These are phyloP conservation scores for Lachancea nothofagi DNA, from an alignment of 805 yeast species.

Conservation along the genomic window DNA sequence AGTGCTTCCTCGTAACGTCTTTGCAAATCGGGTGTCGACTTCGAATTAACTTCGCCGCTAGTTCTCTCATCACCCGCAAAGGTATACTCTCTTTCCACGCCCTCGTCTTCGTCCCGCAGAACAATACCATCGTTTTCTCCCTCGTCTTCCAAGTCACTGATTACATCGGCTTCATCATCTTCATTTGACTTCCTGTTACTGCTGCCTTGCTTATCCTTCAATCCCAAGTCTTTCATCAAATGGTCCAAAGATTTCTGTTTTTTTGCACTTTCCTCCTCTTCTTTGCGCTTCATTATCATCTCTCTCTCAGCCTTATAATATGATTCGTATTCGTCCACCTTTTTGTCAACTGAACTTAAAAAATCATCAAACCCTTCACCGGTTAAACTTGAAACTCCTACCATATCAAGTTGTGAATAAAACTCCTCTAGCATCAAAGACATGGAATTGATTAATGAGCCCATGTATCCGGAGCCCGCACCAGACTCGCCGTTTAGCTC, in stretches of 20 bases:
- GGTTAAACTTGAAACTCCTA: slow-evolving; percentile 86
- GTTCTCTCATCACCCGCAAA: slow-evolving; percentile 60
- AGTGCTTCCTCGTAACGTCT: slow-evolving; percentile 69
- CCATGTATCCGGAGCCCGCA: slow-evolving; percentile 78
- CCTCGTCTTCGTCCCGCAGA: slow-evolving; percentile 45
- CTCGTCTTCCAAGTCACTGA: slow-evolving; percentile 38
- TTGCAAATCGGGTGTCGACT: slow-evolving; percentile 45
- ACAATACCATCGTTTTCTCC: slow-evolving; percentile 40
- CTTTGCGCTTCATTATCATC: slow-evolving; percentile 66
- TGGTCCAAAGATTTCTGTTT: slow-evolving; percentile 66
- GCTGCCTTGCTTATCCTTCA: slow-evolving; percentile 35
- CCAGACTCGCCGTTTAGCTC: slow-evolving; percentile 56
- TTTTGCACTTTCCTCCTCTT: slow-evolving; percentile 63
- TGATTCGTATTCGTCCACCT: slow-evolving; percentile 80
- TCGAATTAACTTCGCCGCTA: slow-evolving; percentile 50
- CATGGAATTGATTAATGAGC: slow-evolving; percentile 89
- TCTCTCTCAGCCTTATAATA: slow-evolving; percentile 86
- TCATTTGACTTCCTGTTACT: slow-evolving; percentile 33
- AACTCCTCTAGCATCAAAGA: slow-evolving; percentile 94
- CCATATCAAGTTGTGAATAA: slow-evolving; percentile 86
- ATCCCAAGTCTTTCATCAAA: slow-evolving; percentile 82
- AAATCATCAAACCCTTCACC: slow-evolving; percentile 95
- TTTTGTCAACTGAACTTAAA: slow-evolving; percentile 73
- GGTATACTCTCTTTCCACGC: slow-evolving; percentile 61
- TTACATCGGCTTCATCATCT: slow-evolving; percentile 51